Evolutionary conservation across 805 yeast genomes (phyloP).

Genomic region (Pichia exigua): DNA sequence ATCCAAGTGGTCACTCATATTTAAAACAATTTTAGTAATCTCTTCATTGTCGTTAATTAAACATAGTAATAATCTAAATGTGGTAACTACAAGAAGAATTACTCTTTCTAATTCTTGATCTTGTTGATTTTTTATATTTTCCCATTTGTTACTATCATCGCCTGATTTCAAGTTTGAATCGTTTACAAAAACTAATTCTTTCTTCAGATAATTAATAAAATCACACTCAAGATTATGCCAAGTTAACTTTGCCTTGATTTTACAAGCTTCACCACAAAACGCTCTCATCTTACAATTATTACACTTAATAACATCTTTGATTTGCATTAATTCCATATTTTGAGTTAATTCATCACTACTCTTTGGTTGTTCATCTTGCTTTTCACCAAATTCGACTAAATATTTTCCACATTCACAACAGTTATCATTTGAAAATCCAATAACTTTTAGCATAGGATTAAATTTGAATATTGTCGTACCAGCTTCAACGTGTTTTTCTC

Average conservation of each 20-base stretch:
- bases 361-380: neutral
- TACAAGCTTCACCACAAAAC: conserved; percentile 6
- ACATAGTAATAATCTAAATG: conserved; percentile 3
- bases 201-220: conserved; percentile 2
- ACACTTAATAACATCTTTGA: neutral
- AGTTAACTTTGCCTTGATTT: neutral
- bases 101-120: neutral
- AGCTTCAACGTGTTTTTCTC: neutral
- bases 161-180: neutral
- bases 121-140: neutral
- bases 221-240: conserved; percentile 10
- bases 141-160: neutral
- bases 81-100: neutral
- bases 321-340: neutral
- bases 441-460: conserved; percentile 6
- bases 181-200: neutral
- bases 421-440: conserved; percentile 1
- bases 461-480: conserved; percentile 6
- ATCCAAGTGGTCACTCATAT: conserved; percentile 19
- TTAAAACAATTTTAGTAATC: neutral
- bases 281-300: neutral
- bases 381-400: neutral
- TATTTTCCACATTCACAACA: conserved; percentile 8
- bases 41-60: neutral
- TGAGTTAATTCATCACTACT: neutral